A percentile compares a stretch with the other conserved stretches of the same genome.
phyloP scores from a whole-genome alignment of 2,329 filamentous ascomycete species.

The Colletotrichum orbiculare region DNA sequence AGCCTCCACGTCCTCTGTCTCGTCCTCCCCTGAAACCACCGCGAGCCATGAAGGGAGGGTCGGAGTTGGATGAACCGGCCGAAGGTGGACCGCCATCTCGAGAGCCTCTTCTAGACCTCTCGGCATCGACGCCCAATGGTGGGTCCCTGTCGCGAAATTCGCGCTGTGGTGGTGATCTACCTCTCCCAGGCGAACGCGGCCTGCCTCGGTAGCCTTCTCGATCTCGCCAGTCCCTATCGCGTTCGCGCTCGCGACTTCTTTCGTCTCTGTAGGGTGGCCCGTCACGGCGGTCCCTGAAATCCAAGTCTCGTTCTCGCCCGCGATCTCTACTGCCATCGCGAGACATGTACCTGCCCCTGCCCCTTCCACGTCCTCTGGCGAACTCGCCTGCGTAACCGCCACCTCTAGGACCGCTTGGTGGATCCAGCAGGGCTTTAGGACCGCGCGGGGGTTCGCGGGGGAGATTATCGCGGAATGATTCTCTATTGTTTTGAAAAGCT shows the following conservation, averaged over 20 bases:
- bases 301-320: slow-evolving; percentile 68
- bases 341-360: slow-evolving; percentile 65
- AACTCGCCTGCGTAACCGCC: slow-evolving; percentile 75
- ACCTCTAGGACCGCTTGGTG: slow-evolving; percentile 74
- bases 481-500: slow-evolving; percentile 71
- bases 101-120: slow-evolving; percentile 74
- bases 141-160: slow-evolving; percentile 69
- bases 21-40: slow-evolving; percentile 62
- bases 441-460: slow-evolving; percentile 81
- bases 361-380: slow-evolving; percentile 63
- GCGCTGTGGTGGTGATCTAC: slow-evolving; percentile 72
- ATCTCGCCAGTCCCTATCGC: slow-evolving; percentile 62
- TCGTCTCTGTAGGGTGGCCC: slow-evolving; percentile 65
- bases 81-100: slow-evolving; percentile 77
- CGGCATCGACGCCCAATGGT: slow-evolving; percentile 73
- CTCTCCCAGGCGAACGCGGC: slow-evolving; percentile 70
- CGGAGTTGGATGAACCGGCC: slow-evolving; percentile 76
- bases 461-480: slow-evolving; percentile 57
- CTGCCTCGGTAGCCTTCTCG: slow-evolving; percentile 64
- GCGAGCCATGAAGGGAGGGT: slow-evolving; percentile 67
- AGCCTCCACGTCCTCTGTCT: slow-evolving; percentile 66
- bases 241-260: slow-evolving; percentile 67
- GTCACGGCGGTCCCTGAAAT: slow-evolving; percentile 62
- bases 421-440: slow-evolving; percentile 81
- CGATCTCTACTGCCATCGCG: slow-evolving; percentile 72